A percentile compares a stretch with the other conserved stretches of the same genome.
These are phyloP conservation scores for Colletotrichum karsti DNA, from an alignment of 2,329 filamentous ascomycete genomes.

Conservation along the genomic window DNA sequence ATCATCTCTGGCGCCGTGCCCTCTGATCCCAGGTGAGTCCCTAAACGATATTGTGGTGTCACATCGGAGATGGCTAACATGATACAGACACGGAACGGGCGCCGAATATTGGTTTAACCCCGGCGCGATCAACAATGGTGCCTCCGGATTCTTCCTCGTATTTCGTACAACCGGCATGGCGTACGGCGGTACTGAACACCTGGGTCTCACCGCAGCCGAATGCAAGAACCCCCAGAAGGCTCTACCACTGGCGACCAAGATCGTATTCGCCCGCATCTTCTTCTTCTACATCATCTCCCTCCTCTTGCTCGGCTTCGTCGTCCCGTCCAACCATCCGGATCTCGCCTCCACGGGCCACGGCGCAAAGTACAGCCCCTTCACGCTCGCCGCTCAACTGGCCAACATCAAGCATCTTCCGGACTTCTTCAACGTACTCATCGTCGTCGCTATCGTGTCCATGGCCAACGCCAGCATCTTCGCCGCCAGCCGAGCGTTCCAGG, in stretches of 20 bases:
- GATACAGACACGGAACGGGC: slow-evolving; percentile 21
- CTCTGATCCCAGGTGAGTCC: slow-evolving; percentile 39
- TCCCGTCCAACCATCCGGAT: slow-evolving; percentile 52
- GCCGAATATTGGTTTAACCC: slow-evolving; percentile 59
- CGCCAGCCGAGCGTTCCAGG: slow-evolving; percentile 44
- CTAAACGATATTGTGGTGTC: slow-evolving; percentile 45
- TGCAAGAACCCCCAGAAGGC: slow-evolving; percentile 61
- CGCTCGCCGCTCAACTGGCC: slow-evolving; percentile 37
- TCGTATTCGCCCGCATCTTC: slow-evolving; percentile 70
- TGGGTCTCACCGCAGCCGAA: slow-evolving; percentile 53
- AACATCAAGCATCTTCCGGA: slow-evolving; percentile 35
- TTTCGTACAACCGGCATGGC: slow-evolving; percentile 54
- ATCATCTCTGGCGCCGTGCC: slow-evolving; percentile 59
- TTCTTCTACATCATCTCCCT: slow-evolving; percentile 64
- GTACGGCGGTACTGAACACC: slow-evolving; percentile 54
- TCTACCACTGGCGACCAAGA: slow-evolving; percentile 84
- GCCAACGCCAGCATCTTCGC: slow-evolving; percentile 51
- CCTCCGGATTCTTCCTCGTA: slow-evolving; percentile 50
- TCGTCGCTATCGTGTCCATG: slow-evolving; percentile 45
- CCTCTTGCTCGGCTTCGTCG: slow-evolving; percentile 59
- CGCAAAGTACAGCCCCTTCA: slow-evolving; percentile 37
- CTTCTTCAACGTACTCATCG: slow-evolving; percentile 46
- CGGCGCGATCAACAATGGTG: slow-evolving; percentile 51
- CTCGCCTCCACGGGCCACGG: slow-evolving; percentile 40
- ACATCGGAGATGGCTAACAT: not conserved